Base-by-base conservation (phyloP, 148 eudicot species). In the Dysphania ambrosioides region DNA sequence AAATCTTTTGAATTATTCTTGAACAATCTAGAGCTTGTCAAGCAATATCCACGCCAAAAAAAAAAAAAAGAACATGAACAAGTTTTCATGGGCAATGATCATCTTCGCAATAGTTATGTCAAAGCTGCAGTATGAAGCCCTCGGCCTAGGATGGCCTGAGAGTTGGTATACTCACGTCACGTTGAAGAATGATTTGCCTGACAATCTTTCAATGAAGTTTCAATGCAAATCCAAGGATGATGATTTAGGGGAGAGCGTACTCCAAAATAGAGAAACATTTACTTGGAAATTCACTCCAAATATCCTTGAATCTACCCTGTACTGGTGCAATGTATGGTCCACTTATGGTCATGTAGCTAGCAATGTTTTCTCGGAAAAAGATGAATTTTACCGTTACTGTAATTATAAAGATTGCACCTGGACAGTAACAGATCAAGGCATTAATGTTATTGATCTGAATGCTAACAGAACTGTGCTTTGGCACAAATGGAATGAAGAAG, bases 191-290 rank as follows among this genome's bases (percentile, higher is more conserved):
- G 55, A 67, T 12, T 41, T 67, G 29, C 31, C 51, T 21, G n/a
- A 42, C 3, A 40, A 66, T 36, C 31, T 40, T 3, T 8, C 55
- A 18, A 2, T 26, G 3, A 41, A 18, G 42, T 6, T 41, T 12
- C 71, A 67, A 40, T 67, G 71, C 71, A 38, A 67, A 67, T 67
- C 71, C 0, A 67, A 67, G 55, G 55, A 67, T 67, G 71, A 67
- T 67, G 71, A 67, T 67, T 23, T 67, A 42, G 71, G 71, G 13
- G 32, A 40, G 8, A 4, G 7, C 32, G 27, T 3, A 26, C 7
- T 67, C 15, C 21, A 40, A 11, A 29, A 30, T n/a, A 24, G 42
- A 26, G 21, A 67, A 67, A 11, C 55, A 24, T 67, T 40, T 67
- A 8, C 12, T 19, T 67, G 71, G 71, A 67, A 21, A 67, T 67